Evolutionary conservation across 306 rosid genomes (phyloP).

Genomic region (Citrullus mucosospermus): DNA sequence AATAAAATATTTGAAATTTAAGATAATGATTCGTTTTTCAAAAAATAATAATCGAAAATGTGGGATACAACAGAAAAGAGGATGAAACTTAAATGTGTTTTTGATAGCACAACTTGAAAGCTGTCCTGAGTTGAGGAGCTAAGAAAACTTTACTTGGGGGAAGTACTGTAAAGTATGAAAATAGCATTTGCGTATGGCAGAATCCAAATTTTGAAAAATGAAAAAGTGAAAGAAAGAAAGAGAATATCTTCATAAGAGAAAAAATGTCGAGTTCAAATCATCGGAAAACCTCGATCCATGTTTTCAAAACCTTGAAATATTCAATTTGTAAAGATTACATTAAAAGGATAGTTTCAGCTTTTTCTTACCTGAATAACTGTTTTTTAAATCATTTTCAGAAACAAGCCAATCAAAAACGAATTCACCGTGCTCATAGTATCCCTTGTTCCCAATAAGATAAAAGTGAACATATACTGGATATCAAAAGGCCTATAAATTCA

Average conservation of each 20-base stretch:
- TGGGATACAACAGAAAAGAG: neutral
- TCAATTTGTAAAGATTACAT: neutral
- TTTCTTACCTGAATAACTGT: neutral
- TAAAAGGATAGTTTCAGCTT: neutral
- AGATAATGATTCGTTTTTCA: neutral
- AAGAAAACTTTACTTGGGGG: neutral
- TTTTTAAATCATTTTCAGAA: neutral
- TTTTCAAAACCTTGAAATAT: neutral
- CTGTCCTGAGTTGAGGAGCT: neutral
- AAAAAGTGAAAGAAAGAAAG: neutral
- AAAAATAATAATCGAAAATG: neutral
- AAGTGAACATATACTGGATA: neutral
- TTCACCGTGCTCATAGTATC: neutral
- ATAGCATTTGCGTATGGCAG: neutral
- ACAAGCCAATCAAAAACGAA: neutral
- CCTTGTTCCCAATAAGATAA: neutral
- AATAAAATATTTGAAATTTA: neutral
- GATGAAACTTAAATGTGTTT: neutral
- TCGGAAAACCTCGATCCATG: neutral
- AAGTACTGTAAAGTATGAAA: neutral
- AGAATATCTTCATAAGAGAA: neutral
- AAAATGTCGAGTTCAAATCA: neutral
- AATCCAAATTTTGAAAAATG: neutral
- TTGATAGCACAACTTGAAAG: neutral
- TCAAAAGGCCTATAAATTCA: neutral